Base-by-base conservation (phyloP, 371 early-diverging fungal genomes). In the Umbelopsis sp. region DNA sequence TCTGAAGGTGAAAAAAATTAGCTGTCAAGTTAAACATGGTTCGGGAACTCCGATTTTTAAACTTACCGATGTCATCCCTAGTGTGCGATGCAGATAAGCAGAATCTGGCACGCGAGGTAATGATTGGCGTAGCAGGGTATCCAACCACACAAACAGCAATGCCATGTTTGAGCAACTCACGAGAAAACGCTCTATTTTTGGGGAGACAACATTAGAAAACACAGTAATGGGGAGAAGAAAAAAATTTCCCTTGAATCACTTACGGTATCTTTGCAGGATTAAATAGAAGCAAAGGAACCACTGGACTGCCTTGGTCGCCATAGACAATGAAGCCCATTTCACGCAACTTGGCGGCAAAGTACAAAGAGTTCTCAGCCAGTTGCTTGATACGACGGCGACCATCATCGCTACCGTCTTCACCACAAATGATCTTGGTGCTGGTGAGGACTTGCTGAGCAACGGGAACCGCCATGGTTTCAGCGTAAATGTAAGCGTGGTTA, bases 81-180 rank as follows among this genome's bases (percentile, higher is more conserved):
- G 95, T 96, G 77, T 99, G 99, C 18, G 97, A 86, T 3, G 98
- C 93, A 20, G 95, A 94, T 51, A 99, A 76, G 82, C 99, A 99
- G 88, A 99, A 94, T 57, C 99, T 84, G 20, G 95, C 97, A 48
- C 99, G 89, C 18, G 94, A 92, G 7, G 95, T 89, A 63, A 98
- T 93, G 67, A 99, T 93, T 22, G 98, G 94, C 1, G 96, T 96
- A 9, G 96, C 96, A 0, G 99, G 99, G 83, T 97, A 97, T 44
- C 96, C 97, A 1, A 99, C 99, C 9, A 99, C 97, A 25, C 99
- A 99, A 11, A 98, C 96, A 3, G 98, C 99, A 66, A 99, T 84
- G 45, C 93, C 94, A 63, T 96, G 88, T 71, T 90, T 86, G 50
- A 98, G 86, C 77, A 95, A 91, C 77, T 96, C 94, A 46, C 99